Percentiles rank a stretch among this genome's conserved stretches.
Conservation (phyloP, 768 basidiomycete genomes). For the Amanita rubescens region DNA sequence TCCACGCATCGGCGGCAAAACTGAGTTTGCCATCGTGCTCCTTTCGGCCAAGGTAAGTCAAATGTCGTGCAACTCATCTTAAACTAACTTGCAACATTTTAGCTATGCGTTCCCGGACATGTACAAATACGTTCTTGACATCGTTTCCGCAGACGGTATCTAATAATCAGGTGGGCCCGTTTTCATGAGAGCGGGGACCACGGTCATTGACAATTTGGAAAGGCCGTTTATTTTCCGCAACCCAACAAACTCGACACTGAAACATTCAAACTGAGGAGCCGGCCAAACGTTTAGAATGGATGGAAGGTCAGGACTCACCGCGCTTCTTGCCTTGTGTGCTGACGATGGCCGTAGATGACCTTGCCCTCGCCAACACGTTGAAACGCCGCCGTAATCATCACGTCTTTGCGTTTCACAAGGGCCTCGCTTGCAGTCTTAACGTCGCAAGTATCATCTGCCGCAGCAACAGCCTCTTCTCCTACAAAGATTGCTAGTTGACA, state of each 20-base stretch:
- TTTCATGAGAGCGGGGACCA: too few species aligned
- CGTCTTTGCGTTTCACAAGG: constrained; percentile 7
- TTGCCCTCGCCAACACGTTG: constrained; percentile 18
- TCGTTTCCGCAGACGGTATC: too few species aligned
- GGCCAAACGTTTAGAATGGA: constrained; percentile 2
- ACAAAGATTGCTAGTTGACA: constrained; percentile 16
- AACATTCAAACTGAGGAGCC: constrained; percentile 15
- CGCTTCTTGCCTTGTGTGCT: constrained; percentile 17
- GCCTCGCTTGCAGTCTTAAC: constrained; percentile 1
- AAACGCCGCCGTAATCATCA: constrained; percentile 21
- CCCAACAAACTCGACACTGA: constrained; percentile 24
- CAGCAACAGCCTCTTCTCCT: constrained; percentile 15
- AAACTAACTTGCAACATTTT: too few species aligned
- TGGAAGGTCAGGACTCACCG: constrained; percentile 12
- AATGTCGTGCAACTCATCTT: too few species aligned
- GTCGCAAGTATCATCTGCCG: constrained; percentile 2
- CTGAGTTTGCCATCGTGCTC: too few species aligned
- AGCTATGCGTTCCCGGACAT: too few species aligned
- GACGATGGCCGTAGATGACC: constrained; percentile 23
- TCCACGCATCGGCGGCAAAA: too few species aligned
- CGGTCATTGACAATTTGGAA: constrained; percentile 4
- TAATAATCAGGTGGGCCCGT: too few species aligned
- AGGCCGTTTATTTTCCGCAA: constrained; percentile 10
- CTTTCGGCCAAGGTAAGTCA: too few species aligned
- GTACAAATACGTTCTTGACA: too few species aligned